A percentile compares a stretch with the other conserved stretches of the same genome.
Conservation (phyloP, 768 basidiomycete species). For the Leucocoprinus birnbaumii region DNA sequence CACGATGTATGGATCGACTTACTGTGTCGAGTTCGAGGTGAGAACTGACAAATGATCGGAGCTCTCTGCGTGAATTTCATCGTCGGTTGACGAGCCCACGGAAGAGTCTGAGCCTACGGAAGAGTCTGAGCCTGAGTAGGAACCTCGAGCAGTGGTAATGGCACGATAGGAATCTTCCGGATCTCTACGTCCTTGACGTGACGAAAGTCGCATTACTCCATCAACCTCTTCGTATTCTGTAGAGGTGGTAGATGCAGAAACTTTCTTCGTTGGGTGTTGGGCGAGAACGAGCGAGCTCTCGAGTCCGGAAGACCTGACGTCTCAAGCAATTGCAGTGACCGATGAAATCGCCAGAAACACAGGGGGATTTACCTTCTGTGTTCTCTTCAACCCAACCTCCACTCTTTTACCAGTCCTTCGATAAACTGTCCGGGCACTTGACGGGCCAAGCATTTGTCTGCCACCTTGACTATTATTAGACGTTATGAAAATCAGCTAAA, state of each 20-base stretch:
- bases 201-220: conserved; percentile 61
- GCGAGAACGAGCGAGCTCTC: conserved; percentile 51
- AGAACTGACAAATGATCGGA: conserved; percentile 27
- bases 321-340: conserved; percentile 21
- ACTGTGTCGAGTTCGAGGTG: no score
- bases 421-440: conserved; percentile 43
- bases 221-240: conserved; percentile 59
- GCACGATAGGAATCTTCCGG: conserved; percentile 48
- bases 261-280: conserved; percentile 45
- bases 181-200: conserved; percentile 25
- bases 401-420: conserved; percentile 47
- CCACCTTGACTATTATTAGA: conserved; percentile 59
- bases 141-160: conserved; percentile 30
- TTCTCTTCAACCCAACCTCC: conserved; percentile 45
- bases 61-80: conserved; percentile 34
- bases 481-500: conserved; percentile 20
- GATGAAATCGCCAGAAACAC: not conserved
- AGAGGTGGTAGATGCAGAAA: conserved; percentile 31
- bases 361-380: conserved; percentile 36
- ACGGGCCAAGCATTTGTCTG: conserved; percentile 61
- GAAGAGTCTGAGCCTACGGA: conserved; percentile 27
- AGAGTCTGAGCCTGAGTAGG: conserved; percentile 30
- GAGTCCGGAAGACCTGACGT: conserved; percentile 57
- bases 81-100: no score
- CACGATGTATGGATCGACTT: no score